A percentile compares a stretch with the other conserved stretches of the same genome.
Conservation (phyloP, 257 asterid species). For the Forsythia suspensa region DNA sequence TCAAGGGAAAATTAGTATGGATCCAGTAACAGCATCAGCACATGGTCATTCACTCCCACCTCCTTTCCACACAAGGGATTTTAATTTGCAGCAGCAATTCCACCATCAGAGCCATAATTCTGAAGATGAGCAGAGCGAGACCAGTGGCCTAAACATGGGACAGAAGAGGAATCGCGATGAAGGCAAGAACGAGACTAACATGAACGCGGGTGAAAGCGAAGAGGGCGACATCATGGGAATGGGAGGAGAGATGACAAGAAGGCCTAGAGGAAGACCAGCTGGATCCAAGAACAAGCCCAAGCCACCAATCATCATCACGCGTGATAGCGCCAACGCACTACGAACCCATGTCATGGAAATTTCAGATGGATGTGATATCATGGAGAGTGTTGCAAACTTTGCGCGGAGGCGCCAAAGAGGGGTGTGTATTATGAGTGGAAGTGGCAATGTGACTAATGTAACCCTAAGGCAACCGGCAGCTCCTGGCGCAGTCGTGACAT, state of each 20-base stretch:
- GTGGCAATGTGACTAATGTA: constrained; percentile 74
- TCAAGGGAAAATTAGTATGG: constrained; percentile 17
- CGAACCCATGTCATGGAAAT: constrained; percentile 93
- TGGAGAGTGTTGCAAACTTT: constrained; percentile 71
- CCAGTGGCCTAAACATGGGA: constrained; percentile 54
- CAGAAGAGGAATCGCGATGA: constrained; percentile 57
- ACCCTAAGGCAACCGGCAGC: constrained; percentile 82
- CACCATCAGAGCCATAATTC: constrained; percentile 48
- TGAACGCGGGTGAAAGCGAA: constrained; percentile 21
- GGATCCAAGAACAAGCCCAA: constrained; percentile 91
- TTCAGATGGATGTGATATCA: constrained; percentile 76
- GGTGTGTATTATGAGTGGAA: constrained; percentile 86
- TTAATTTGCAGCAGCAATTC: constrained; percentile 68
- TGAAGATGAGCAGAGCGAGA: constrained; percentile 76
- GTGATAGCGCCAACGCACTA: constrained; percentile 91
- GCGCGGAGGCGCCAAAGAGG: constrained; percentile 85
- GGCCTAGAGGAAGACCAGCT: constrained; percentile 85
- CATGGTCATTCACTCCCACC: constrained; percentile 69
- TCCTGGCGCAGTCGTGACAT: constrained; percentile 69
- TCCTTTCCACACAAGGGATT: constrained; percentile 79
- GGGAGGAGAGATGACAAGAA: constrained; percentile 52
- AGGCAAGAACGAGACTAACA: constrained; percentile 28
- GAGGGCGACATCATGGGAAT: constrained; percentile 22
- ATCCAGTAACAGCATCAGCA: constrained; percentile 26
- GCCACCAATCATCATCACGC: constrained; percentile 85